Evolutionary conservation across 2,329 filamentous ascomycete genomes (phyloP).

Genomic region (Tolypocladium inflatum): DNA sequence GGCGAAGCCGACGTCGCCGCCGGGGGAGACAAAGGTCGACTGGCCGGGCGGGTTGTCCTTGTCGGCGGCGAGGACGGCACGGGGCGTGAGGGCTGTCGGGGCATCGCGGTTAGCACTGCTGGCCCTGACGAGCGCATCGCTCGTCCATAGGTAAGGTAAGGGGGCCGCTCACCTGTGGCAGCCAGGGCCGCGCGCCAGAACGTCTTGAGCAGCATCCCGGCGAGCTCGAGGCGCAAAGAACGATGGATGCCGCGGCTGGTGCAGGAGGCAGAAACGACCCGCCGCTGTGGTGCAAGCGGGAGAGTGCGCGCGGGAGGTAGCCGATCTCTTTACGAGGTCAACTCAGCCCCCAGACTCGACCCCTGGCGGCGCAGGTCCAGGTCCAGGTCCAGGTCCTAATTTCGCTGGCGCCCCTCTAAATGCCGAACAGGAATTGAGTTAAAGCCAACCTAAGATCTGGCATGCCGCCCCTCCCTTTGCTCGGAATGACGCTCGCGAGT

Average conservation of each 20-base stretch:
- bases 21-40: slow-evolving; percentile 34
- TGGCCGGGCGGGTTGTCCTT: slow-evolving; percentile 20
- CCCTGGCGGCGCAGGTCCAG: background rate
- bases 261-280: background rate
- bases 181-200: slow-evolving; percentile 18
- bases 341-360: background rate
- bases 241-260: background rate
- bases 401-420: background rate
- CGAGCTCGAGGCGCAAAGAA: background rate
- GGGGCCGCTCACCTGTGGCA: slow-evolving; percentile 13
- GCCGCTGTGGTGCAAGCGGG: background rate
- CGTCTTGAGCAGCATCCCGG: slow-evolving; percentile 17
- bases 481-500: background rate
- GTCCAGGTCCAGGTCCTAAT: background rate
- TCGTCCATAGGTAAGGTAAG: background rate
- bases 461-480: background rate
- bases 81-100: slow-evolving; percentile 12
- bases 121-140: too few relatives aligned
- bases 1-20: slow-evolving; percentile 36
- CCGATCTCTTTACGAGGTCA: background rate
- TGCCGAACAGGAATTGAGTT: background rate
- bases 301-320: too few relatives aligned
- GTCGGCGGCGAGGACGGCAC: slow-evolving; percentile 13
- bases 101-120: background rate
- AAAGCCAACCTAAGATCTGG: background rate